A percentile compares a stretch with the other conserved stretches of the same genome.
Evolutionary conservation across 306 rosid genomes (phyloP).

Genomic region (Urtica urens): DNA sequence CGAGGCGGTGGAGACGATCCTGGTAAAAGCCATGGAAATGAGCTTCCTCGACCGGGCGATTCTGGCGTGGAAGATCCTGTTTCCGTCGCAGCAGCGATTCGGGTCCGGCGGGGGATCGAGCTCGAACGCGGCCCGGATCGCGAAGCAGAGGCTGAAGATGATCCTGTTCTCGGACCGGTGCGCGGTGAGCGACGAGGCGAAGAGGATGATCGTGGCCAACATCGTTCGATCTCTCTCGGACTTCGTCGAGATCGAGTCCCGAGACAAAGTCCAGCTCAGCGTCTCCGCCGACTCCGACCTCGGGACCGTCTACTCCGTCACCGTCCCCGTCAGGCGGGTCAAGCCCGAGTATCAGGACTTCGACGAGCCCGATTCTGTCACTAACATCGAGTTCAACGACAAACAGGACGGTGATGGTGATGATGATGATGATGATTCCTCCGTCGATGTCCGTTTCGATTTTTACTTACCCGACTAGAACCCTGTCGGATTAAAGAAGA

Average conservation of each 20-base stretch:
- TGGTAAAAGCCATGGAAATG: conserved; percentile 79
- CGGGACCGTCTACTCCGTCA: conserved; percentile 89
- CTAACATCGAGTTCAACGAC: conserved; percentile 84
- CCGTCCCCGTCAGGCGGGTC: conserved; percentile 87
- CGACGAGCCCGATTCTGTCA: conserved; percentile 67
- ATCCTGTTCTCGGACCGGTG: conserved; percentile 90
- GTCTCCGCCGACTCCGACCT: conserved; percentile 80
- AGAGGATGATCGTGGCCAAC: conserved; percentile 65
- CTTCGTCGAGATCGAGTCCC: conserved; percentile 93
- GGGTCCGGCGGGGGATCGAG: conserved; percentile 47
- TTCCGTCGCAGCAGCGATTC: conserved; percentile 63
- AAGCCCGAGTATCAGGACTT: conserved; percentile 73
- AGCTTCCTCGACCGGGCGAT: conserved; percentile 78
- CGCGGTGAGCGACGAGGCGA: conserved; percentile 88
- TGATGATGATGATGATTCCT: too few species aligned
- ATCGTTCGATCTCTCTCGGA: conserved; percentile 74
- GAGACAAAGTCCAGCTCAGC: conserved; percentile 83
- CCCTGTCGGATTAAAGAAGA: too few species aligned
- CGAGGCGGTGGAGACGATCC: conserved; percentile 69
- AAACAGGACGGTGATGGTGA: conserved; percentile 53
- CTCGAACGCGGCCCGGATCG: conserved; percentile 77
- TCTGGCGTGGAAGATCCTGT: conserved; percentile 86
- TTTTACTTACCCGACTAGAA: conserved; percentile 40
- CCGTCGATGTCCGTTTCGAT: conserved; percentile 47
- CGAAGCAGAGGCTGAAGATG: conserved; percentile 96